Evolutionary conservation across 2,329 filamentous ascomycete genomes (phyloP).

Genomic region (Lomentospora prolificans): DNA sequence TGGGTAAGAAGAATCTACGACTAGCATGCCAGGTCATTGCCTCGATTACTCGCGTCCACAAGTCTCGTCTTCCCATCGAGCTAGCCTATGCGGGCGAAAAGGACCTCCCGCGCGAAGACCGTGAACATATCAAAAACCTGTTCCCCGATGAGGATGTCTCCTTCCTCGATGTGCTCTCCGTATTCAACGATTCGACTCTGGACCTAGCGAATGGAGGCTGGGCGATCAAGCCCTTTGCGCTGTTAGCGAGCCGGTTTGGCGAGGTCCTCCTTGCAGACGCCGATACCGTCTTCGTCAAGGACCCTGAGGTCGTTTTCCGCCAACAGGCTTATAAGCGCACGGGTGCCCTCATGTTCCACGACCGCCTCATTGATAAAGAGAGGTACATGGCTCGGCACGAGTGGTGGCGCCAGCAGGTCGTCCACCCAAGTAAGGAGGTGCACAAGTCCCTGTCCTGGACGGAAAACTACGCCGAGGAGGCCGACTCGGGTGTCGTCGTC

Average conservation of each 20-base stretch:
- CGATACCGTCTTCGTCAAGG: slow-evolving; percentile 28
- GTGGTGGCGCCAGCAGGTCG: slow-evolving; percentile 28
- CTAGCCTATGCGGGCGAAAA: slow-evolving; percentile 26
- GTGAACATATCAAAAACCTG: slow-evolving; percentile 15
- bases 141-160: slow-evolving; percentile 15
- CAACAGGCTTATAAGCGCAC: slow-evolving; percentile 21
- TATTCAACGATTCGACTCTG: slow-evolving; percentile 23
- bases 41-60: slow-evolving; percentile 20
- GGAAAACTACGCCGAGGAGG: slow-evolving; percentile 29
- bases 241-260: slow-evolving; percentile 24
- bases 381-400: slow-evolving; percentile 22
- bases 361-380: slow-evolving; percentile 28
- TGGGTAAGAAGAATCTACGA: slow-evolving; percentile 17
- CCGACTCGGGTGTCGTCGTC: slow-evolving; percentile 30
- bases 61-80: slow-evolving; percentile 23
- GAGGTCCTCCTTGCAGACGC: slow-evolving; percentile 29
- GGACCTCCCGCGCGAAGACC: slow-evolving; percentile 18
- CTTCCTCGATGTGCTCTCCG: slow-evolving; percentile 22
- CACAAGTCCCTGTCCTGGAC: slow-evolving; percentile 27
- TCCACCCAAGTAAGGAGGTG: slow-evolving; percentile 22
- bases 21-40: slow-evolving; percentile 25
- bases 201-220: slow-evolving; percentile 22
- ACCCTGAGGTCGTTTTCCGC: slow-evolving; percentile 22
- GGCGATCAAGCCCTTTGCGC: slow-evolving; percentile 32
- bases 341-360: slow-evolving; percentile 29